Conservation (phyloP, 139 green algal species). For the Edaphochlamys debaryana region DNA sequence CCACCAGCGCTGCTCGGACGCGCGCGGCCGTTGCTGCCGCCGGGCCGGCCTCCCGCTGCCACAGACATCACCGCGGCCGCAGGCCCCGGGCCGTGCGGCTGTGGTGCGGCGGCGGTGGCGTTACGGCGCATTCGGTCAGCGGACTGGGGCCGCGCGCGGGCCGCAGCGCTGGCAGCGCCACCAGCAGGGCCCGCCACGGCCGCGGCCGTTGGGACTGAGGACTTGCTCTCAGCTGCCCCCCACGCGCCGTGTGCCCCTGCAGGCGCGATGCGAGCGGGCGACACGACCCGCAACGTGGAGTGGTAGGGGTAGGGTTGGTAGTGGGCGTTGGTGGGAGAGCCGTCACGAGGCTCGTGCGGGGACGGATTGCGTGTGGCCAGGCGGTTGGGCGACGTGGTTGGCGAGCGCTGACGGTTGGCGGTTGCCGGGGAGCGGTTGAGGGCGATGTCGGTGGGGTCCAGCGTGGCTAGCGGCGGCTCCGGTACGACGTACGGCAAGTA, state of each 20-base stretch:
- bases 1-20: not conserved
- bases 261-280: too few species aligned
- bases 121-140: not conserved
- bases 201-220: too few species aligned
- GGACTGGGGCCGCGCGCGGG: not conserved
- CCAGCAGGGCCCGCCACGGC: too few species aligned
- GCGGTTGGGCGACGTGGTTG: not conserved
- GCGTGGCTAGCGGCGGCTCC: not conserved
- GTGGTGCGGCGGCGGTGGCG: not conserved
- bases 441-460: not conserved
- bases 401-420: not conserved
- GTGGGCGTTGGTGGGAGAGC: not conserved
- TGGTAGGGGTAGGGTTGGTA: not conserved
- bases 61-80: not conserved
- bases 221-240: too few species aligned
- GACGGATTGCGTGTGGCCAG: not conserved
- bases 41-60: not conserved
- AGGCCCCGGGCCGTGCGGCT: too few species aligned
- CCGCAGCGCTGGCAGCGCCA: not conserved
- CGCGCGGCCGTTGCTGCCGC: too few species aligned
- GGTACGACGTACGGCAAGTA: slow-evolving; percentile 36
- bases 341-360: too few species aligned
- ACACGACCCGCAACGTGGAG: not conserved
- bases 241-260: too few species aligned
- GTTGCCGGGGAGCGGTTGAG: not conserved